These are phyloP conservation scores for Diversispora epigaea DNA, from an alignment of 192 early-diverging fungal genomes.

Conservation along the genomic window DNA sequence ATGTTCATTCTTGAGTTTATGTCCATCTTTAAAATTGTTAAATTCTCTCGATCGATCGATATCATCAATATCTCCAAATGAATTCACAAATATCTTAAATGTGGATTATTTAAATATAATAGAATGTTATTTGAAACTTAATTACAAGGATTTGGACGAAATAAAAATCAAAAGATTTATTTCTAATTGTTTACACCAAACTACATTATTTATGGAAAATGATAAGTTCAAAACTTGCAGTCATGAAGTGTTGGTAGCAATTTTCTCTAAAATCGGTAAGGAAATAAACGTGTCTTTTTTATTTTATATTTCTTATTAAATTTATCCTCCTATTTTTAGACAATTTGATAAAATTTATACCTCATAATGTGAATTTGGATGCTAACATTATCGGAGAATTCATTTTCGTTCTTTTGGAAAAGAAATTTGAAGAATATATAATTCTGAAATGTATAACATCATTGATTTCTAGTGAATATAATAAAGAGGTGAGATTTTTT, in stretches of 20 bases:
- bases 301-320: not conserved
- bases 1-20: not conserved
- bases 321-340: slow-evolving; percentile 4
- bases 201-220: slow-evolving; percentile 29
- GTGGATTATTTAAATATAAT: slow-evolving; percentile 30
- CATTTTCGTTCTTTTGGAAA: slow-evolving; percentile 40
- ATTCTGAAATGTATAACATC: slow-evolving; percentile 43
- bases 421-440: slow-evolving; percentile 43
- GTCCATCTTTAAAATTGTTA: not conserved
- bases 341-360: slow-evolving; percentile 19
- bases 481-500: slow-evolving; percentile 32
- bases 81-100: not conserved
- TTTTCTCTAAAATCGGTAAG: slow-evolving; percentile 30
- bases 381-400: slow-evolving; percentile 43
- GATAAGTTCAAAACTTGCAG: not conserved
- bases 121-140: not conserved
- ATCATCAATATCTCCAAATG: not conserved
- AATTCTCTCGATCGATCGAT: not conserved
- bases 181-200: slow-evolving; percentile 24
- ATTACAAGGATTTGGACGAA: not conserved
- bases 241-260: not conserved
- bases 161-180: slow-evolving; percentile 18
- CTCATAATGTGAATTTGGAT: slow-evolving; percentile 25
- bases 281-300: too few relatives aligned
- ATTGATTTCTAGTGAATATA: slow-evolving; percentile 41